Evolutionary conservation across 129 eudicot genomes (phyloP), one percentile per base, ranked within the genome.

Genomic region (Artemisia tridentata): DNA sequence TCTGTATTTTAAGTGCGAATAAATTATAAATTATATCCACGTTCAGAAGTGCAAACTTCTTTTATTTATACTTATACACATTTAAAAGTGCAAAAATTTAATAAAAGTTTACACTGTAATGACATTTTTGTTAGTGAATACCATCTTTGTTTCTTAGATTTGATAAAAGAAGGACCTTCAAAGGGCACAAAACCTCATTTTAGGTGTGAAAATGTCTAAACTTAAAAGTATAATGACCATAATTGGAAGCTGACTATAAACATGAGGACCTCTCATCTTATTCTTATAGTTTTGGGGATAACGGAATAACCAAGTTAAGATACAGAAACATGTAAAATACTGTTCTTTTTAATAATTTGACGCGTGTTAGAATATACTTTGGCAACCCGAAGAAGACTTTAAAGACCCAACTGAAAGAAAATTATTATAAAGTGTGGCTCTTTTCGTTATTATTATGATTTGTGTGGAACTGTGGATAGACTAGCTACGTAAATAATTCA

Each of bases 381-480:
- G 80, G 70, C 48, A 76, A 76, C 69, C n/a, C 55, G 3, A 58
- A 47, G 46, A 76, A 59, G 80, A 59, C 72, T 75, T 45, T 47
- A 4, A 13, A 29, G 51, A 56, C 38, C 66, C 16, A 14, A 11
- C 16, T 53, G 5, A 34, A 29, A 73, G 38, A 29, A 11, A 16
- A 53, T 23, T 23, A 23, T 23, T 23, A 23, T 23, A 23, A 23
- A 23, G 25, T 23, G 25, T 23, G 1, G 25, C 25, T 23, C 25
- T 23, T 23, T 23, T 23, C 25, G 25, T 23, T 23, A 23, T 23
- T 23, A 23, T 23, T 68, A 38, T 18, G 51, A 52, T 68, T 41
- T 48, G 18, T 19, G 71, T 47, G 7, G 50, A 11, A 27, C 31
- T 27, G 31, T 27, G 4, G 31, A 27, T 27, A 27, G 31, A 27